Base-by-base conservation (phyloP, 2,329 filamentous ascomycete species). In the Colletotrichum sp. region DNA sequence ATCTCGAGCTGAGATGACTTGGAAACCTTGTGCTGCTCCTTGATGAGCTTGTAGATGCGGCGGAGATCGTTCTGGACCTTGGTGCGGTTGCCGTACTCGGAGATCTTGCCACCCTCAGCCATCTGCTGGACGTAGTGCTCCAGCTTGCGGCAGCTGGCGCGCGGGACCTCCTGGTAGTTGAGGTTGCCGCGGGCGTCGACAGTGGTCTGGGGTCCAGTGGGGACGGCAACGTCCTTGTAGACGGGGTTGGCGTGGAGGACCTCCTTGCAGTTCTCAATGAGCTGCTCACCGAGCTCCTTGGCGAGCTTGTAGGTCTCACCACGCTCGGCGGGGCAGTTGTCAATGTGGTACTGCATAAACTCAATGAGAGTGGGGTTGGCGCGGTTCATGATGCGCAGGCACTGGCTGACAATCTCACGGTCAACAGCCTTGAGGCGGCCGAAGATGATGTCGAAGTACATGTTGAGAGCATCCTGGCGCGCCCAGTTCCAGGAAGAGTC, bases 401-500 rank as follows among this genome's bases (percentile, higher is more conserved):
- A 99, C 85, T 96, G 96, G 87, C 96, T 98, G 83, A 99, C 97
- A 81, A 99, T 99, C 86, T 99, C 97, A 78, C 97, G 95, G 82
- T 99, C 97, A 55, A 99, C 95, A 66, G 93, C 95, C 88, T 97
- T 93, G 70, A 99, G 92, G 77, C 97, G 93, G 75, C 97, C 97
- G 81, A 99, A 99, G 83, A 99, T 98, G 83, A 99, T 98, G 83
- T 99, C 97, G 87, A 96, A 99, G 89, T 97, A 99, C 96, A 99
- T 99, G 88, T 91, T 97, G 70, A 99, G 92, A 32, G 96, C 97
- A 85, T 99, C 97, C 84, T 99, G 97, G 69, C 97, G 94, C 77
- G 96, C 97, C 97, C 97, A 99, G 86, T 99, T 99, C 97, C 97
- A 99, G 1, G 96, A 98, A 0, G 97, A 99, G 85, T 99, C 97